Evolutionary conservation across 345 rosid species (phyloP), one percentile per base, ranked within the genome.

Genomic region (Euphorbia pulcherrima): DNA sequence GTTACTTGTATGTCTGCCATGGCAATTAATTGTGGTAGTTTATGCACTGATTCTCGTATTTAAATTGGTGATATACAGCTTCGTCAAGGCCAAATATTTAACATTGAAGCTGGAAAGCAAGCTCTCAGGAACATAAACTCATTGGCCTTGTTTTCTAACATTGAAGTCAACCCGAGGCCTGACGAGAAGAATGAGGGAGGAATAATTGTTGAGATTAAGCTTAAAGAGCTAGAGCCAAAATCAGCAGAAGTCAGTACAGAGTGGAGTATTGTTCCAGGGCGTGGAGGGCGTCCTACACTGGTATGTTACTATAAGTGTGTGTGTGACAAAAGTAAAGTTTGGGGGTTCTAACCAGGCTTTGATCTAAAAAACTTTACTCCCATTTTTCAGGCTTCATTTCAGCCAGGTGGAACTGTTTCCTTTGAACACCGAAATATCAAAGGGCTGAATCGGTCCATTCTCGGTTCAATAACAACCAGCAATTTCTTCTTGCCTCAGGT

Each of bases 261-360:
- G 67, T 95, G 99, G 99, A 95, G 92, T 78, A 87, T 95, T 77
- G 97, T 95, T 74, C 97, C 99, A 74, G 99, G 97, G 61, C 97
- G 87, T 23, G 97, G 99, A 80, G 99, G 99, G 60, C 86, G 92
- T 60, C 97, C 97, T 44, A 85, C 97, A 18, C 69, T 95, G 84
- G 99, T 95, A 82, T 75, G 66, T 59, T 68, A 64, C 10, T 63
- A 13, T n/a, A 21, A 37, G 21, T 41, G 1, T 65, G 44, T 40
- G 40, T 8, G n/a, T 52, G 41, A 65, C 27, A 27, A 44, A 26
- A 23, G 12, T 14, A 29, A 57, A 28, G 13, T 57, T 33, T 50
- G 21, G 39, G 56, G 27, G 16, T 29, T 46, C 11, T 18, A 14
- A 6, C 29, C 33, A 41, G 23, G 12, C 13, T 16, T 16, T 6